A percentile compares a stretch with the other conserved stretches of the same genome.
These are phyloP conservation scores for Chaetoceros muelleri DNA, from an alignment of 108 stramenopile genomes.

Conservation along the genomic window DNA sequence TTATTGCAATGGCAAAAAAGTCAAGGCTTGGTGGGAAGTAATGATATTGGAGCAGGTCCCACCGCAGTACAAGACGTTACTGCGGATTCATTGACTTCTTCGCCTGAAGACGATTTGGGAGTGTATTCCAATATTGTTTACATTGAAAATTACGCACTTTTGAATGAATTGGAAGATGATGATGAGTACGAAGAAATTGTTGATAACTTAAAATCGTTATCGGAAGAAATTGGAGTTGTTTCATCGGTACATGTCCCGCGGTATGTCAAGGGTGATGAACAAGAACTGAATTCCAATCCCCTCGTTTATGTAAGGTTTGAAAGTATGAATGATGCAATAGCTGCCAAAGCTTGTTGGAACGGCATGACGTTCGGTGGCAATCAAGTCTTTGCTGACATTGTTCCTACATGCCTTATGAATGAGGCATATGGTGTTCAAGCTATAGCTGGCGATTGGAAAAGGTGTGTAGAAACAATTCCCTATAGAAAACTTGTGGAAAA, in stretches of 20 bases:
- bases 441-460: background rate
- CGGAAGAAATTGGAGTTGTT: constrained; percentile 47
- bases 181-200: constrained; percentile 76
- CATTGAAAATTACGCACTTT: constrained; percentile 34
- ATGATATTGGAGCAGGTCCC: background rate
- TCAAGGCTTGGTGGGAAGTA: background rate
- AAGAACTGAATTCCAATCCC: constrained; percentile 8
- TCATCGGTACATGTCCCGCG: constrained; percentile 40
- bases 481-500: constrained; percentile 5
- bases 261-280: constrained; percentile 1
- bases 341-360: constrained; percentile 53
- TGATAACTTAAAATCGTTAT: constrained; percentile 43
- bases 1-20: constrained; percentile 47
- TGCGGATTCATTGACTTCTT: background rate
- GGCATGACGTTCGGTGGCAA: constrained; percentile 51
- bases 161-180: constrained; percentile 58
- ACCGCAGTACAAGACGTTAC: background rate
- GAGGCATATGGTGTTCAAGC: constrained; percentile 5
- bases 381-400: constrained; percentile 6
- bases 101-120: background rate
- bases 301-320: constrained; percentile 46
- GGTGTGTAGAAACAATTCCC: constrained; percentile 8
- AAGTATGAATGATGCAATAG: constrained; percentile 24
- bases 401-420: constrained; percentile 9
- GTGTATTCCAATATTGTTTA: constrained; percentile 16